Evolutionary conservation across 352 stramenopile genomes (phyloP).

Genomic region (Peronosclerospora sorghi): DNA sequence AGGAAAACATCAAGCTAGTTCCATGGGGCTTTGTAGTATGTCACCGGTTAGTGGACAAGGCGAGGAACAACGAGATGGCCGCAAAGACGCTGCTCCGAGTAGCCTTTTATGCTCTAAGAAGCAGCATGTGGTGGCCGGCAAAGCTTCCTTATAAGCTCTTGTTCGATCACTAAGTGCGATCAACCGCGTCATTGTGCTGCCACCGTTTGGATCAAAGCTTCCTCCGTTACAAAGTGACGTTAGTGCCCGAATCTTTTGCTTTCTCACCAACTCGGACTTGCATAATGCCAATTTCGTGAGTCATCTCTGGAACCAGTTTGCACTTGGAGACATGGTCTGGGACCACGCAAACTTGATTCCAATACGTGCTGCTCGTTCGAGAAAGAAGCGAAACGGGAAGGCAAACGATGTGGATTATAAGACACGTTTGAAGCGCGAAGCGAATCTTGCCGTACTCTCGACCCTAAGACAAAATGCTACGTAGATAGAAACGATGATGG

Average conservation of each 20-base stretch:
- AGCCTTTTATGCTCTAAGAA: slow-evolving; percentile 6
- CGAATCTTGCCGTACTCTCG: slow-evolving; percentile 14
- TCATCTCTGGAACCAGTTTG: slow-evolving; percentile 70
- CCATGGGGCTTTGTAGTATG: slow-evolving; percentile 9
- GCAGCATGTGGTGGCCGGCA: slow-evolving; percentile 1
- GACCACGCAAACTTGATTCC: slow-evolving; percentile 62
- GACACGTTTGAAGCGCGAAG: slow-evolving; percentile 7
- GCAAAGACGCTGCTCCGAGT: not conserved
- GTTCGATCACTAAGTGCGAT: slow-evolving; percentile 4
- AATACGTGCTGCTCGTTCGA: slow-evolving; percentile 8
- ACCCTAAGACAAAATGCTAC: not conserved
- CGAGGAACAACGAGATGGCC: slow-evolving; percentile 6
- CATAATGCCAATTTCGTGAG: slow-evolving; percentile 82
- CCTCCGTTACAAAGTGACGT: slow-evolving; percentile 52
- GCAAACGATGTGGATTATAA: not conserved
- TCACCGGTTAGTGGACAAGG: slow-evolving; percentile 11
- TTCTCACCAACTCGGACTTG: slow-evolving; percentile 60
- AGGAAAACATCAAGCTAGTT: slow-evolving; percentile 4
- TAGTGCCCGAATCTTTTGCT: slow-evolving; percentile 54
- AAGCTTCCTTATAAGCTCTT: slow-evolving; percentile 15
- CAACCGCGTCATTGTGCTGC: slow-evolving; percentile 47
- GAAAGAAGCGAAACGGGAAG: slow-evolving; percentile 6
- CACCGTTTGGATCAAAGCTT: slow-evolving; percentile 51
- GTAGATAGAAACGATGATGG: not conserved
- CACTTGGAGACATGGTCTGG: slow-evolving; percentile 61